Base-by-base conservation (phyloP, 2,329 filamentous ascomycete species). In the Coccinonectria pachysandricola region DNA sequence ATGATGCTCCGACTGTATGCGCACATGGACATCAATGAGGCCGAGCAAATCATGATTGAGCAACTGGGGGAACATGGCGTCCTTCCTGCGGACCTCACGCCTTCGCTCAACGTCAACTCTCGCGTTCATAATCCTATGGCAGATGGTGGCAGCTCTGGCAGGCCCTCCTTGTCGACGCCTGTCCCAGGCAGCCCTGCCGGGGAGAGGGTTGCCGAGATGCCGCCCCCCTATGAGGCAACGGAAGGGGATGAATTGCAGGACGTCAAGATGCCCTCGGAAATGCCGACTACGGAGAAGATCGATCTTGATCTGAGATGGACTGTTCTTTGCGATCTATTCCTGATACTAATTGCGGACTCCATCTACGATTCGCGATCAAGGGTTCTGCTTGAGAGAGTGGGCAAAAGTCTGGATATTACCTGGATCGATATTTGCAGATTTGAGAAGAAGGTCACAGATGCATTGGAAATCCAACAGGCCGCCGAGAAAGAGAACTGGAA, bases 231-330 rank as follows among this genome's bases (percentile, higher is more conserved):
- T 39, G 59, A 75, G 22, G 68, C 71, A 18, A 68, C 79, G 27
- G 68, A 75, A 7, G 71, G 71, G 11, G 75, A 82, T 19, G 78
- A 84, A 22, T 64, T 91, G 26, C 79, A 83, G 1, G 78, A 81
- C 37, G 84, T 93, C 11, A 78, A 79, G 43, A 85, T 75, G 1
- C 85, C 86, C 1, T 85, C 83, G 2, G 78, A 95, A 46, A 65
- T 96, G 36, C 81, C 84, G 1, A 75, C 71, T 3, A 84, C 80
- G 2, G 73, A 79, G 30, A 91, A 83, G 42, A 81, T 98, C 32
- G 88, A 96, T 48, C 93, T 98, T 32, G 91, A 98, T 52, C 68
- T 98, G 28, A 76, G 91, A 11, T 98, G 91, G 91, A 98, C 91
- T 0, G 81, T 96, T 1, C 71, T 98, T 3, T 98, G 91, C 50